phyloP scores from a whole-genome alignment of 805 yeast species.

The Kluyveromyces nonfermentans region DNA sequence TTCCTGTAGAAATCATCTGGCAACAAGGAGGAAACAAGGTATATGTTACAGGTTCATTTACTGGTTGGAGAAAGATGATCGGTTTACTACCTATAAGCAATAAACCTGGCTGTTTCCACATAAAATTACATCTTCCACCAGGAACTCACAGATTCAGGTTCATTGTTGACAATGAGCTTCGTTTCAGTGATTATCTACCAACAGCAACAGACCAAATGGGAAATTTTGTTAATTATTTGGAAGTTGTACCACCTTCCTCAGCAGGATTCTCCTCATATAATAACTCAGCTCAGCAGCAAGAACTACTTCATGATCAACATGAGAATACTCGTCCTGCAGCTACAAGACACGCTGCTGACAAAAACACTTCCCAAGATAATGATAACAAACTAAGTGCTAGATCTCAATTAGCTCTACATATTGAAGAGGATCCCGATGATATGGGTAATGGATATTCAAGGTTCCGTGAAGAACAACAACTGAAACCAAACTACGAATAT shows the following conservation, averaged over 20 bases:
- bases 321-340: slow-evolving; percentile 5
- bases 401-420: slow-evolving; percentile 42
- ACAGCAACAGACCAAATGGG: slow-evolving; percentile 98
- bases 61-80: slow-evolving; percentile 98
- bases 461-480: slow-evolving; percentile 53
- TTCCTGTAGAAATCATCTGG: slow-evolving; percentile 74
- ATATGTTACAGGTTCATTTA: slow-evolving; percentile 93
- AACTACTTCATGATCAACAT: slow-evolving; percentile 13
- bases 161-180: slow-evolving; percentile 85
- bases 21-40: slow-evolving; percentile 94
- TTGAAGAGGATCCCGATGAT: slow-evolving; percentile 40
- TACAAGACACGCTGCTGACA: not conserved
- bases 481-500: slow-evolving; percentile 30
- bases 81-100: slow-evolving; percentile 46
- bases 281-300: slow-evolving; percentile 21
- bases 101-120: slow-evolving; percentile 38
- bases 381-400: slow-evolving; percentile 27
- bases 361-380: slow-evolving; percentile 4
- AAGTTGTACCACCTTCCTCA: slow-evolving; percentile 40
- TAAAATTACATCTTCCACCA: slow-evolving; percentile 69
- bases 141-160: slow-evolving; percentile 92
- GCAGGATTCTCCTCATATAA: slow-evolving; percentile 29
- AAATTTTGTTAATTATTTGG: slow-evolving; percentile 85
- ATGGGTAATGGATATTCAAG: slow-evolving; percentile 76
- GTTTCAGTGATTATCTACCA: slow-evolving; percentile 83